Evolutionary conservation across 768 basidiomycete genomes (phyloP), one percentile per base, ranked within the genome.

Genomic region (Pisolithus albus): DNA sequence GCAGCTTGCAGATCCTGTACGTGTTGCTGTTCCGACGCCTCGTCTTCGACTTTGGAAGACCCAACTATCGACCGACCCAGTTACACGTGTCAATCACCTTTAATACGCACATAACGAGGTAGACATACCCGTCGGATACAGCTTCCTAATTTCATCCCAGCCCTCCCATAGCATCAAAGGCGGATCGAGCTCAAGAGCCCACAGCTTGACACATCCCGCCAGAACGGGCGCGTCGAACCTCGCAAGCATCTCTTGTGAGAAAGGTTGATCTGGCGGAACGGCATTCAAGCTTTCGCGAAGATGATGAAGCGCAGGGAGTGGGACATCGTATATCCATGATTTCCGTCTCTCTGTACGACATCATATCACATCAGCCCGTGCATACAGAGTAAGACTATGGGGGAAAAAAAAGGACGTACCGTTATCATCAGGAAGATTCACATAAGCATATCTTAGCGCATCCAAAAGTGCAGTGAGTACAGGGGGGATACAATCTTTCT

Each of bases 271-370:
- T 50, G 67, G 64, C 7, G 79, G 83, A n/a, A 88, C 69, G 10
- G 77, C 80, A 63, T 96, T 95, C 49, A 97, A 73, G 5, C 77
- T 76, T 67, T 92, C 89, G 51, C 94, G 84, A 28, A 97, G 81
- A 52, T 86, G 86, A 60, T 98, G 94, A 15, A 88, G 79, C 21
- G 82, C 81, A 1, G 82, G 74, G 6, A 98, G 76, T 1, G 93
- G 92, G 4, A 90, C 88, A 59, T 97, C 92, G 68, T 96, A 98
- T 49, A 97, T 89, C 94, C 94, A 97, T 4, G 85, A 73, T 71
- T 86, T 92, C 52, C 94, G 83, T 63, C 82, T 86, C 65, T 94
- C 93, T 84, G 62, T 4, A 34, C 11, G 34, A 23, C 5, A 34
- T 18, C 49, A 19, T n/a, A 47, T 23, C 21, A 23, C 4, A 23